phyloP scores from a whole-genome alignment of 176 grass and related monocot species.

The Dactylis glomerata region DNA sequence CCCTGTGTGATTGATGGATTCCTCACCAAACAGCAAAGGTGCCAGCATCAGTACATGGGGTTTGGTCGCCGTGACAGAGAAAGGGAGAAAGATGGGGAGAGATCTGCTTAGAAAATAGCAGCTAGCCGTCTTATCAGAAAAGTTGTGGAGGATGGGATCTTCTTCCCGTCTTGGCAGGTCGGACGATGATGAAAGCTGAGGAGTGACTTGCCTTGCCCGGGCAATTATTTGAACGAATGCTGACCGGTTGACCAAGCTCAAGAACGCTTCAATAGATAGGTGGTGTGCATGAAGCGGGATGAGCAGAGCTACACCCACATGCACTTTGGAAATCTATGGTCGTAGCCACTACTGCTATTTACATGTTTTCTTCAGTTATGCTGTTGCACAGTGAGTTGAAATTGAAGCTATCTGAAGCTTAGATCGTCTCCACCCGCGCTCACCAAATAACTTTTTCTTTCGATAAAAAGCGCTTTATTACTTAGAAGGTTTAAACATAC shows the following conservation, averaged over 20 bases:
- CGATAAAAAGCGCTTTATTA: too few species aligned
- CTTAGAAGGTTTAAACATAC: too few species aligned
- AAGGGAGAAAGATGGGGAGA: not conserved
- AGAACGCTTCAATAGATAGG: conserved; percentile 15
- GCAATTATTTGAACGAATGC: conserved; percentile 34
- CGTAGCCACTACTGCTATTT: not conserved
- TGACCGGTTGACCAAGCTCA: conserved; percentile 9
- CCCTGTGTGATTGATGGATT: conserved; percentile 64
- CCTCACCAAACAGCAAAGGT: conserved; percentile 58
- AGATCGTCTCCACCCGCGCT: too few species aligned
- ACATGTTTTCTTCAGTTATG: too few species aligned
- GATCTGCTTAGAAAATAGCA: conserved; percentile 29
- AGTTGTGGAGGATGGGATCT: conserved; percentile 33
- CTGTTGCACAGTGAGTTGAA: not conserved
- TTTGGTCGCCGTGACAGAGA: conserved; percentile 26
- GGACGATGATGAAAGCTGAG: conserved; percentile 36
- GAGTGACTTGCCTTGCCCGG: not conserved
- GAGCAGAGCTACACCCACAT: conserved; percentile 21
- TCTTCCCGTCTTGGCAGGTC: conserved; percentile 28
- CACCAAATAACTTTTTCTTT: too few species aligned
- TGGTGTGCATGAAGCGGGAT: conserved; percentile 26
- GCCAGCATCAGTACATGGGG: conserved; percentile 38
- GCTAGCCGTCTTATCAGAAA: conserved; percentile 36
- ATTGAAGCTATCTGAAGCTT: too few species aligned
- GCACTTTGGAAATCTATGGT: conserved; percentile 26